phyloP scores from a whole-genome alignment of 192 early-diverging fungal species.

The Umbelopsis ramanniana region DNA sequence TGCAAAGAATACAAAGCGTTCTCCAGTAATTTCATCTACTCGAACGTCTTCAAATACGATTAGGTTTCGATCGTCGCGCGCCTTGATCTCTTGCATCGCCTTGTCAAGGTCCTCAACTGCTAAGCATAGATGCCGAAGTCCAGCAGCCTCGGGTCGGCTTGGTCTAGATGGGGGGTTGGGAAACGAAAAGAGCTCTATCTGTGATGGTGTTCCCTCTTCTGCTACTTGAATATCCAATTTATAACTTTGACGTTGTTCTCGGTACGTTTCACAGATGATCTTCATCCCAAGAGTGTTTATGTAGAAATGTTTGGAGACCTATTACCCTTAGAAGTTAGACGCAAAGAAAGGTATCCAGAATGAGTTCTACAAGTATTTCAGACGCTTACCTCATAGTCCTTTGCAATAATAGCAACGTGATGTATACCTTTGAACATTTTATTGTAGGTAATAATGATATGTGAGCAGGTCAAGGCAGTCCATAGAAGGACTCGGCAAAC shows the following conservation, averaged over 20 bases:
- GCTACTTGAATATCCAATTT: constrained; percentile 20
- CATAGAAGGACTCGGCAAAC: neutral
- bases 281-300: constrained; percentile 12
- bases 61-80: constrained; percentile 17
- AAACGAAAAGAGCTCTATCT: constrained; percentile 28
- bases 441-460: neutral
- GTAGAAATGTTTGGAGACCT: constrained; percentile 29
- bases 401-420: constrained; percentile 26
- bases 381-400: constrained; percentile 1
- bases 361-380: neutral
- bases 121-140: constrained; percentile 16
- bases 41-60: constrained; percentile 24
- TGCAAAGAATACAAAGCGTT: constrained; percentile 28
- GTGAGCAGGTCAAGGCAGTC: neutral
- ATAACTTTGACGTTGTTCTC: constrained; percentile 20
- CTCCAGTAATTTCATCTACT: constrained; percentile 24
- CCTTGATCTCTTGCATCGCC: constrained; percentile 20
- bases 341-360: neutral
- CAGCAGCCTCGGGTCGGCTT: constrained; percentile 19
- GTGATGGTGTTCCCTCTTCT: constrained; percentile 15
- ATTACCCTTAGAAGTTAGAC: neutral
- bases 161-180: constrained; percentile 21
- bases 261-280: constrained; percentile 26
- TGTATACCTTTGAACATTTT: constrained; percentile 23
- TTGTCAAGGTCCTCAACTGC: constrained; percentile 17